Conservation (phyloP, 495 filamentous ascomycete genomes). For the Talaromyces liani region DNA sequence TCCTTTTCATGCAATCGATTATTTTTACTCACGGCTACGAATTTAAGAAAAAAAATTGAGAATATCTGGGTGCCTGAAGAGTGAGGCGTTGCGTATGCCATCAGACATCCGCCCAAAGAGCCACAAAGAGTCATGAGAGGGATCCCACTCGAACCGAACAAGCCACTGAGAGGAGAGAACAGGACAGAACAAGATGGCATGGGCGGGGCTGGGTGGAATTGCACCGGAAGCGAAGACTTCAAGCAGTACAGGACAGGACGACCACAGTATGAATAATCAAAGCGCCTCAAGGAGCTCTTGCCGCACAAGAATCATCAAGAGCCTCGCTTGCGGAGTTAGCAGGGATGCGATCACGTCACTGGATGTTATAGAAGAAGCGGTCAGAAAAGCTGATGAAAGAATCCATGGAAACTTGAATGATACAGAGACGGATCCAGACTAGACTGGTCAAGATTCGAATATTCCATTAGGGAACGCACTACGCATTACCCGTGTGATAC, state of each 20-base stretch:
- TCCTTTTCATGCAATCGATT: not conserved
- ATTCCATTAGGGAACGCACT: not conserved
- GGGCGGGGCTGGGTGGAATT: too few species aligned
- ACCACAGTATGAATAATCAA: not conserved
- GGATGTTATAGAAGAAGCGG: not conserved
- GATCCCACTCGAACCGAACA: not conserved
- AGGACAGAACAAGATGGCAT: not conserved
- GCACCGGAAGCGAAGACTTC: not conserved
- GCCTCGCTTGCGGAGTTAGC: not conserved
- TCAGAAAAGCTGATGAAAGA: not conserved
- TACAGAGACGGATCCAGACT: not conserved
- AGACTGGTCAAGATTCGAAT: not conserved
- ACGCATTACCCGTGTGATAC: not conserved
- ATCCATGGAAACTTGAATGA: not conserved
- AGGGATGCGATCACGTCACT: not conserved
- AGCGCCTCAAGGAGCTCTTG: not conserved
- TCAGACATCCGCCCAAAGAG: not conserved
- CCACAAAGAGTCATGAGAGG: not conserved
- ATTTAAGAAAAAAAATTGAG: not conserved
- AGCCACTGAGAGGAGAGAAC: not conserved
- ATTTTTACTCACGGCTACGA: not conserved
- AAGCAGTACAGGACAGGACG: not conserved
- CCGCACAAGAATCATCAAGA: not conserved
- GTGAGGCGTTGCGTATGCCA: not conserved
- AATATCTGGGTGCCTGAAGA: not conserved